Evolutionary conservation across 1,284 basidiomycete species (phyloP), one percentile per base, ranked within the genome.

Genomic region (Tranzscheliella williamsii): DNA sequence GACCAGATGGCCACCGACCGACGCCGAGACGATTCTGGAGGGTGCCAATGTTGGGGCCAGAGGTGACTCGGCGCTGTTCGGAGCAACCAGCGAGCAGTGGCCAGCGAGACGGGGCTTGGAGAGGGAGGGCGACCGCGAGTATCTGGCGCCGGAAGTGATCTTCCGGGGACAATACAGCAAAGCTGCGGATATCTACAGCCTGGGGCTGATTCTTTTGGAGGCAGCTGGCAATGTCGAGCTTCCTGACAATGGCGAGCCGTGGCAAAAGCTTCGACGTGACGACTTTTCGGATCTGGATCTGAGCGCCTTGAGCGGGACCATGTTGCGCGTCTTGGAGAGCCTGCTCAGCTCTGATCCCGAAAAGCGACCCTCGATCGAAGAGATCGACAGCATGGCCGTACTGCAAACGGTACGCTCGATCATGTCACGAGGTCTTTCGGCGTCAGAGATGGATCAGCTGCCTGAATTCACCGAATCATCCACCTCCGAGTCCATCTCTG

Each of bases 41-140:
- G 73, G 75, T 12, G 72, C 75, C 6, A 58, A 50, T 4, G 24
- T 77, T 32, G 62, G 58, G n/a, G 36, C 43, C 3, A 24, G 43
- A 33, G 44, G 24, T 27, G 24, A 30, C 23, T n/a, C 30, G 26
- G 24, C 39, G 24, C 37, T 37, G 31, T 13, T 21, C 42, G 31
- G 53, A 45, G 20, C 46, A 53, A n/a, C 49, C 5, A 42, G 36
- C 4, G 52, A 48, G 24, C 40, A 42, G 9, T 51, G 44, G 49
- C 48, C 44, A 9, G 18, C 18, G 24, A 44, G 41, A 17, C 38
- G 49, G 3, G 53, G 55, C 30, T 50, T 76, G 6, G 75, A 76
- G 92, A 95, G 79, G 84, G 95, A 99, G 79, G 95, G 95, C 9
- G 95, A 99, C 79, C 89, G 97, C 73, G 84, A 95, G 61, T 98